Percentiles rank a stretch among this genome's conserved stretches.
Evolutionary conservation across 805 yeast species (phyloP).

Genomic region (Groenewaldozyma salmanticensis): DNA sequence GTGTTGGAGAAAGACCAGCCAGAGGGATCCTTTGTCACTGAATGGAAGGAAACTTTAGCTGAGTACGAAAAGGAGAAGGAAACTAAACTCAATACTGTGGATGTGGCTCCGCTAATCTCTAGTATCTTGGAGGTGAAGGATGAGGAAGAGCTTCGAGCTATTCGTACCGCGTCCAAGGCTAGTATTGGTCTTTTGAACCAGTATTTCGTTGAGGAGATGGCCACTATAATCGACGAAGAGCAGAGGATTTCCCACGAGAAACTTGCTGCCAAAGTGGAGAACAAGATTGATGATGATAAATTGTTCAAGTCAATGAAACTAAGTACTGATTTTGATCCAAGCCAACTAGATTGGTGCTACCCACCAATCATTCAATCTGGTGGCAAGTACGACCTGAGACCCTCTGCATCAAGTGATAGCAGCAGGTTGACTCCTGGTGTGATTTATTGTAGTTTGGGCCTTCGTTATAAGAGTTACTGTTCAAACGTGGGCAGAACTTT

Average conservation of each 20-base stretch:
- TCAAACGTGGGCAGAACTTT: constrained; percentile 83
- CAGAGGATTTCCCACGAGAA: constrained; percentile 60
- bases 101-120: constrained; percentile 45
- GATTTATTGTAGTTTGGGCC: constrained; percentile 72
- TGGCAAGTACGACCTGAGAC: constrained; percentile 71
- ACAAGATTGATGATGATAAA: constrained; percentile 68
- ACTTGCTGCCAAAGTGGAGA: constrained; percentile 67
- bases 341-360: constrained; percentile 84
- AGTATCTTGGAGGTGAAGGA: constrained; percentile 66
- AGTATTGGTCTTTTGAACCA: constrained; percentile 67
- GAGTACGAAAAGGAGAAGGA: constrained; percentile 22
- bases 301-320: constrained; percentile 45
- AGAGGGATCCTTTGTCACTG: constrained; percentile 75
- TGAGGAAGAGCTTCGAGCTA: constrained; percentile 56
- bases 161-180: constrained; percentile 65
- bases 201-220: constrained; percentile 79
- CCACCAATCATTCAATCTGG: constrained; percentile 88
- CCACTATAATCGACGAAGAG: constrained; percentile 79
- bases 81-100: constrained; percentile 36
- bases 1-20: constrained; percentile 65
- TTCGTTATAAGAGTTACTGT: constrained; percentile 82
- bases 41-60: constrained; percentile 44
- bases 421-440: constrained; percentile 63
- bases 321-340: constrained; percentile 64
- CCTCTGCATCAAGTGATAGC: constrained; percentile 68